Percentiles rank a stretch among this genome's conserved stretches.
These are phyloP conservation scores for Pluteus cervinus DNA, from an alignment of 768 basidiomycete genomes.

Conservation along the genomic window DNA sequence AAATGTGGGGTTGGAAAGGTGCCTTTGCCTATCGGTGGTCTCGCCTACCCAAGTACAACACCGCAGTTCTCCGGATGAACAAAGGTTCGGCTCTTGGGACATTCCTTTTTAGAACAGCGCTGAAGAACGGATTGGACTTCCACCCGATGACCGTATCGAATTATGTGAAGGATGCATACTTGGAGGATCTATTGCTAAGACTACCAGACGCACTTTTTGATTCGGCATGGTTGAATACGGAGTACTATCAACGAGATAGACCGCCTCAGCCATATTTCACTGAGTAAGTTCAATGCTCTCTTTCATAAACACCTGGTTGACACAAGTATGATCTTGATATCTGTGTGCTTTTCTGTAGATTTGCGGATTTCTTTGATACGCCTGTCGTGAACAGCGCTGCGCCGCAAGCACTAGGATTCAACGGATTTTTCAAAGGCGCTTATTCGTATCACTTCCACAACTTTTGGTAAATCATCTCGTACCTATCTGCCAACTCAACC, in stretches of 20 bases:
- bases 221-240: conserved; percentile 91
- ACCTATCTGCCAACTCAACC: not conserved
- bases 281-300: conserved; percentile 39
- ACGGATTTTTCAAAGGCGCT: conserved; percentile 89
- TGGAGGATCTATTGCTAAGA: conserved; percentile 72
- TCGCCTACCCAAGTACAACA: conserved; percentile 88
- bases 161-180: conserved; percentile 77
- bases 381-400: conserved; percentile 64
- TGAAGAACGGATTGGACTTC: conserved; percentile 90
- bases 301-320: not conserved
- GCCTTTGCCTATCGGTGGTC: conserved; percentile 96
- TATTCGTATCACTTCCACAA: conserved; percentile 96
- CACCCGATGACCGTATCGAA: conserved; percentile 89
- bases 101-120: conserved; percentile 87
- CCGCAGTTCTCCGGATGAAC: conserved; percentile 85
- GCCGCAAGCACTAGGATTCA: conserved; percentile 79
- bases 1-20: conserved; percentile 91
- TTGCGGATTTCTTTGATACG: conserved; percentile 78
- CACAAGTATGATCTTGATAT: no score
- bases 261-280: conserved; percentile 92
- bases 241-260: conserved; percentile 82
- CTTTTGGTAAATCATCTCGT: conserved; percentile 56
- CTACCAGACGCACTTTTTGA: conserved; percentile 92
- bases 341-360: conserved; percentile 37
- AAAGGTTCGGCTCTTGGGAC: conserved; percentile 83